Conservation (phyloP, 2,329 filamentous ascomycete species). For the Cladosporium sp. region DNA sequence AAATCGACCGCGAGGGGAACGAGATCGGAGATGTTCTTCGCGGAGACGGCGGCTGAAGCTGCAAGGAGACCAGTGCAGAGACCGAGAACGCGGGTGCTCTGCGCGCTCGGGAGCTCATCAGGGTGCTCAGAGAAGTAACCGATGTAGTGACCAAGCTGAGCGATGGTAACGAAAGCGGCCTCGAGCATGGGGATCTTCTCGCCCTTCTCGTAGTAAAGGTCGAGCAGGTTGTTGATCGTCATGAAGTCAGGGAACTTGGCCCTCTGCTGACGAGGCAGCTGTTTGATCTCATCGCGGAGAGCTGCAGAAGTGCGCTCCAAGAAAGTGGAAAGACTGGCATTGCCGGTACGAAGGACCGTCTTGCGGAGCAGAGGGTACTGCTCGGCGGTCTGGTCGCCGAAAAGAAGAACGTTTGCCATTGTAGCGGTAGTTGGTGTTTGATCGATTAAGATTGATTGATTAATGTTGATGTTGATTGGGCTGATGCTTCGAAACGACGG, state of each 20-base stretch:
- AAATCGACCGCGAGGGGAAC: conserved; percentile 59
- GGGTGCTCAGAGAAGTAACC: conserved; percentile 54
- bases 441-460: conserved; percentile 14
- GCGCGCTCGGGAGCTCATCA: conserved; percentile 47
- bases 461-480: conserved; percentile 1
- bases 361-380: conserved; percentile 57
- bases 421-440: conserved; percentile 14
- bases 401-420: conserved; percentile 54
- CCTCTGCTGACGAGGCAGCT: conserved; percentile 53
- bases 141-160: conserved; percentile 65
- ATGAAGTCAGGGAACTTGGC: conserved; percentile 58
- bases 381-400: conserved; percentile 67
- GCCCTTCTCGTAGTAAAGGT: conserved; percentile 56
- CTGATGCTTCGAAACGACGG: neutral
- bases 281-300: conserved; percentile 56
- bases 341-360: conserved; percentile 44
- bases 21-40: conserved; percentile 57
- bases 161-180: conserved; percentile 59
- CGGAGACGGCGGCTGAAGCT: conserved; percentile 61
- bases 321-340: conserved; percentile 58
- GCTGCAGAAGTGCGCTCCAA: conserved; percentile 54
- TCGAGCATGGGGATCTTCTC: conserved; percentile 59
- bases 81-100: conserved; percentile 53
- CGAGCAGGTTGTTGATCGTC: conserved; percentile 59
- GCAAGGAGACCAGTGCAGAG: conserved; percentile 67